Percentiles rank a stretch among this genome's conserved stretches.
phyloP scores from a whole-genome alignment of 495 filamentous ascomycete genomes.

The Usnea hakonensis region DNA sequence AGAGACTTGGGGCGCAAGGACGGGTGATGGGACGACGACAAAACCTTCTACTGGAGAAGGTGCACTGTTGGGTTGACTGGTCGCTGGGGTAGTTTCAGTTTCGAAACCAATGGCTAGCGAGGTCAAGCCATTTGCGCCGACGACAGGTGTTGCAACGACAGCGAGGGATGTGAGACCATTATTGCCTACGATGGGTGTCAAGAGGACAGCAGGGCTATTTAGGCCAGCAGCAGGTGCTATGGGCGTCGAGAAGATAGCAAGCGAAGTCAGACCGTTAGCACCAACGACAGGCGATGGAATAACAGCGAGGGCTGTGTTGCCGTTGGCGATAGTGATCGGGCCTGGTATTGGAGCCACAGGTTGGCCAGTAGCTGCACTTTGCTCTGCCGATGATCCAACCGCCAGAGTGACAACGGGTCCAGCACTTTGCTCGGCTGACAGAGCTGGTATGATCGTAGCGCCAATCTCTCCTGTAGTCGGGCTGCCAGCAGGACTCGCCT shows the following conservation, averaged over 20 bases:
- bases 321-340: slow-evolving; percentile 2
- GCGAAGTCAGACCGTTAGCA: slow-evolving; percentile 13
- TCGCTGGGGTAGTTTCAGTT: background rate
- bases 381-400: background rate
- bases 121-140: slow-evolving; percentile 14
- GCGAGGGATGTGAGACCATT: slow-evolving; percentile 15
- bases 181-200: slow-evolving; percentile 11
- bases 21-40: background rate
- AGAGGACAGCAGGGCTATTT: slow-evolving; percentile 6
- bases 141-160: slow-evolving; percentile 12
- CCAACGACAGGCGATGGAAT: background rate
- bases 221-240: slow-evolving; percentile 10
- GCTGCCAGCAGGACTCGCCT: background rate
- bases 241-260: slow-evolving; percentile 13
- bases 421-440: background rate
- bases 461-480: background rate
- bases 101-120: slow-evolving; percentile 10
- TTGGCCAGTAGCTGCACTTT: background rate
- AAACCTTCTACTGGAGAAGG: background rate
- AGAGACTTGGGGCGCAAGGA: background rate
- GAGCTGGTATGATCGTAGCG: background rate
- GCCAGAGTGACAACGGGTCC: background rate
- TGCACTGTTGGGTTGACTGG: background rate
- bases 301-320: background rate
- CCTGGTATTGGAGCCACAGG: background rate